Base-by-base conservation (phyloP, 352 stramenopile genomes). In the Phytophthora cactorum region DNA sequence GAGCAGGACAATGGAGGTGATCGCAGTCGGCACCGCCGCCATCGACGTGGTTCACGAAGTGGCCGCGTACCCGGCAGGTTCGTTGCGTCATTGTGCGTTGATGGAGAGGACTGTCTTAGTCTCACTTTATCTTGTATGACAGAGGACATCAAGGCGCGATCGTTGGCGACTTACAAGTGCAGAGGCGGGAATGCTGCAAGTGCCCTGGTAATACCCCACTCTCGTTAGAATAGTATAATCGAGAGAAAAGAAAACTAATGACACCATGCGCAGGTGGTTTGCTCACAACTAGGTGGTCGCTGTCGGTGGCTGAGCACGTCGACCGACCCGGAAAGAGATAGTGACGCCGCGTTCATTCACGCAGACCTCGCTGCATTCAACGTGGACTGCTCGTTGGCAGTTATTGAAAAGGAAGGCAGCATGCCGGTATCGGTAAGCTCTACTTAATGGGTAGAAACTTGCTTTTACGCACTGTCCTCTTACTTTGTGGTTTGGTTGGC, bases 41-140 rank as follows among this genome's bases (percentile, higher is more conserved):
- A 82, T 93, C 55, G 83, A 93, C 65, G 70, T 93, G 28, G 78
- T 92, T 50, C 70, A 86, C 39, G 82, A 90, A 56, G 80, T 93
- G 29, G 79, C 73, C 9, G 44, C 47, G 56, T 93, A 79, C 46
- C 85, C 85, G 9, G 52, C 75, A 76, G 85, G 85, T 93, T 17
- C 3, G 49, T 56, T 34, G 31, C 10, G 2, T 47, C 7, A 22
- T 12, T 25, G 51, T 34, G 1, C 29, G n/a, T 36, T 1, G 52
- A 38, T n/a, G 8, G 8, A 8, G 3, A 12, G 15, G 46, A 10
- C 5, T 10, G 15, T 36, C 29, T 59, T 22, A 41, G 3, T 15
- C 36, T 43, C 29, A n/a, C 17, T 43, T 39, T 39, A 39, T 43
- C 2, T 52, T 29, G 17, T 32, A 41, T 44, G 15, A 25, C 31